Evolutionary conservation across 768 basidiomycete species (phyloP), one percentile per base, ranked within the genome.

Genomic region (Mycena amicta): DNA sequence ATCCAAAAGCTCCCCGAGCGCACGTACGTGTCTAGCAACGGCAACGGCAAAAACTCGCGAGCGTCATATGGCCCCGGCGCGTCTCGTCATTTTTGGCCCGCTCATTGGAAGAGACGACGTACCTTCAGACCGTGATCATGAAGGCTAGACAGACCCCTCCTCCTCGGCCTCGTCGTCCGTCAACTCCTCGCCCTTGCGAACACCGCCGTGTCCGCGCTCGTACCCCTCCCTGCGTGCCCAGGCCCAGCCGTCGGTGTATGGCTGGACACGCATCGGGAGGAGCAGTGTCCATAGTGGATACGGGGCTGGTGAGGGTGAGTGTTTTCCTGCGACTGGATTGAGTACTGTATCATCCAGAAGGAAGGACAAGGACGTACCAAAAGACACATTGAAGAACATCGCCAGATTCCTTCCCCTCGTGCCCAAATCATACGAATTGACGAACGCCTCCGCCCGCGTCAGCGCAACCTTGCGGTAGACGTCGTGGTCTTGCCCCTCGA

Each of bases 401-500:
- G 81, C 73, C 11, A 98, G 74, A 69, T 99, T 98, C 66, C 78
- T 80, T 51, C 76, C 72, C 67, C 77, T 80, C 25, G 84, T 88
- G 83, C 95, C 96, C 3, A 96, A 75, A 70, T 98, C 92, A 69
- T 94, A 99, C 2, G 90, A 93, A 67, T 98, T 98, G 12, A 93
- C 79, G 67, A 95, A 98, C 1, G 76, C 77, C 91, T 92, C 37
- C 13, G 25, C 5, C 25, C 93, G 77, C 11, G 77, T 72, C 56
- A 83, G 82, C 1, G 95, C 94, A 31, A 84, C 72, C 56, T 77
- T 83, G 2, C 83, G 77, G 67, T 98, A 96, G 27, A 88, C 80
- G 6, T 86, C 85, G 66, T 94, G 85, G 66, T 98, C 96, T 62
- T 94, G 92, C 5, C 82, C 81, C 72, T 99, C 97, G 5, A 98